Evolutionary conservation across 2,329 filamentous ascomycete species (phyloP), one percentile per base, ranked within the genome.

Genomic region (Fusarium dlaminii): DNA sequence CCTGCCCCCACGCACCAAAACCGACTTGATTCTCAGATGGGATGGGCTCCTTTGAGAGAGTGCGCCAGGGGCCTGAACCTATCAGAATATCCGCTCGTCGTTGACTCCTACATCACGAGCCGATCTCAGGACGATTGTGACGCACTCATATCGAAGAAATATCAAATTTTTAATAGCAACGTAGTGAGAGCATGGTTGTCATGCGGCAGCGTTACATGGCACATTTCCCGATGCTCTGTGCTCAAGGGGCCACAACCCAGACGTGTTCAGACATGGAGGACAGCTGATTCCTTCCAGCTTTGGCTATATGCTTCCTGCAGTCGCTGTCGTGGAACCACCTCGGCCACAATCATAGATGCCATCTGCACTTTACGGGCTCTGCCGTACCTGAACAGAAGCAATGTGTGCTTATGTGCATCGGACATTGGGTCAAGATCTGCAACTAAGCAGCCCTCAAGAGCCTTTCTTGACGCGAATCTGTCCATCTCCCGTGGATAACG

Each of bases 361-460:
- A 73, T 75, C 52, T 76, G 71, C 71, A 69, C 58, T 62, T 66
- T 75, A 68, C 59, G 70, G 70, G 65, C 60, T 75, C 61, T 66
- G 59, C 43, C 62, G 61, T 72, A 43, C 71, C 57, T 63, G 43
- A 37, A 73, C 58, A 59, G 40, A 60, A 64, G 42, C 49, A 69
- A 67, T 59, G 48, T 57, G 52, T 63, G 69, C 49, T 45, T 43
- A 46, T 63, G 48, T 37, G 57, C 46, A 63, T 63, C 63, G 58
- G 49, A 32, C 37, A 60, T 66, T 71, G 46, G 59, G 68, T 49
- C 42, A 63, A 65, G 63, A 71, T 76, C 66, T 76, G 64, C 68
- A 48, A 40, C 39, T 55, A 57, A 55, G 59, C 58, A 72, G 63
- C 34, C 66, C 46, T 57, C 51, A 59, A 73, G 65, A 39, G 43